Base-by-base conservation (phyloP, 768 basidiomycete genomes). In the Hydnomerulius pinastri region DNA sequence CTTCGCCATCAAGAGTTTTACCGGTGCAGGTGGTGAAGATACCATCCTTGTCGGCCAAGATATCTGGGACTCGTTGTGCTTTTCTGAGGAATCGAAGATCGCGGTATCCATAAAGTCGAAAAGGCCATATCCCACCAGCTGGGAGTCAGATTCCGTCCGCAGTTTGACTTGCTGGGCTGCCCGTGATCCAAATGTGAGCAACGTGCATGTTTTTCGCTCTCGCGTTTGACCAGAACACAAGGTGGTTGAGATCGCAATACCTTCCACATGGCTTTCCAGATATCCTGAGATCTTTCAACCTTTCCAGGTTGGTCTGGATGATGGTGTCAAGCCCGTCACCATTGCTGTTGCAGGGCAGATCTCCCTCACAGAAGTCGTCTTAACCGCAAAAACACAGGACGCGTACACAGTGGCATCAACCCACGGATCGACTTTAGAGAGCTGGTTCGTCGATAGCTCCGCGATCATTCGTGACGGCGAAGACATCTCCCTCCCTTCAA, bases 401-500 rank as follows among this genome's bases (percentile, higher is more conserved):
- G 79, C 82, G 3, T 86, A 79, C 56, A 51, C 63, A n/a, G 65
- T 66, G 27, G 80, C 76, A 8, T 67, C 61, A 4, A 32, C 54
- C 35, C 64, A 72, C 23, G 63, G 63, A 30, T 63, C 68, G 3
- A 48, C 59, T 2, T 55, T 86, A 24, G 76, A 80, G 46, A 53
- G 60, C 36, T 77, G 74, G 72, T 69, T 83, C 37, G 74, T 68
- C 37, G 57, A 65, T 7, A 67, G 73, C 5, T 56, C 63, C n/a
- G 60, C 56, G 10, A 75, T 88, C 29, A 66, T 89, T 21, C 80
- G 83, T 18, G 73, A 80, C 56, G 79, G 79, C 18, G 70, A 75
- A 41, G 61, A 69, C 23, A 64, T 77, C 50, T 65, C 60, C 7
- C 48, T 74, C 23, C 64, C 59, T 36, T 38, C 35, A 24, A 47